Evolutionary conservation across 371 early-diverging fungal genomes (phyloP).

Genomic region (Mucor racemosus): DNA sequence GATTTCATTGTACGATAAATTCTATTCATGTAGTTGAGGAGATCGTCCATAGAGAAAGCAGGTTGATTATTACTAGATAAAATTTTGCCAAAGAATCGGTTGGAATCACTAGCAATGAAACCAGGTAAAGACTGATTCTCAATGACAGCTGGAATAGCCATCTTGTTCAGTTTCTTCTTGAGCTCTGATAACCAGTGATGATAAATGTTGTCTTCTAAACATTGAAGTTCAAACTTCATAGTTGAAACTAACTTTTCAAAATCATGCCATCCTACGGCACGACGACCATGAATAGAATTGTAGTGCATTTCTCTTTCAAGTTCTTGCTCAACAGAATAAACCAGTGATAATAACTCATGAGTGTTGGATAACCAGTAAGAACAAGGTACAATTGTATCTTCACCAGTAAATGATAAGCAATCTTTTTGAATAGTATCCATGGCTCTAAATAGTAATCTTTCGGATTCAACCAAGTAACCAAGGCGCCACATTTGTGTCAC

Average conservation of each 20-base stretch:
- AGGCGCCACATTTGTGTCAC: constrained; percentile 89
- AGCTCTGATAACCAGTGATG: constrained; percentile 92
- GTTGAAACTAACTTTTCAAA: constrained; percentile 68
- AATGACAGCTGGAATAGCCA: constrained; percentile 93
- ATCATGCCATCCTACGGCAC: constrained; percentile 59
- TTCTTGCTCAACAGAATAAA: constrained; percentile 51
- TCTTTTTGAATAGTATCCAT: constrained; percentile 86
- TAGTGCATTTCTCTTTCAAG: constrained; percentile 54
- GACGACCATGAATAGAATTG: constrained; percentile 47
- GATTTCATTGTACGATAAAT: constrained; percentile 92
- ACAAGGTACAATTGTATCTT: constrained; percentile 69
- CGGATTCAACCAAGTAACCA: constrained; percentile 81
- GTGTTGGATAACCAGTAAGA: constrained; percentile 95
- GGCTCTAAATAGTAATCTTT: constrained; percentile 80
- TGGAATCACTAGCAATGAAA: constrained; percentile 87
- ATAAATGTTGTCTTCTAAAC: constrained; percentile 70
- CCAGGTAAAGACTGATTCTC: constrained; percentile 92
- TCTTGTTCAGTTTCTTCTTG: constrained; percentile 89
- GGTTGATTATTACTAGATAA: constrained; percentile 74
- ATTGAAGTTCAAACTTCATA: constrained; percentile 70
- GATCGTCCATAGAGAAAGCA: constrained; percentile 88
- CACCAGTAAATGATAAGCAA: constrained; percentile 60
- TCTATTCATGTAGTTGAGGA: constrained; percentile 89
- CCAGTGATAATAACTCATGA: constrained; percentile 83
- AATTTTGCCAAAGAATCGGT: constrained; percentile 83